Percentiles rank a stretch among this genome's conserved stretches.
Evolutionary conservation across 1,139 yeast genomes (phyloP).

Genomic region (Suhomyces yuchorum): DNA sequence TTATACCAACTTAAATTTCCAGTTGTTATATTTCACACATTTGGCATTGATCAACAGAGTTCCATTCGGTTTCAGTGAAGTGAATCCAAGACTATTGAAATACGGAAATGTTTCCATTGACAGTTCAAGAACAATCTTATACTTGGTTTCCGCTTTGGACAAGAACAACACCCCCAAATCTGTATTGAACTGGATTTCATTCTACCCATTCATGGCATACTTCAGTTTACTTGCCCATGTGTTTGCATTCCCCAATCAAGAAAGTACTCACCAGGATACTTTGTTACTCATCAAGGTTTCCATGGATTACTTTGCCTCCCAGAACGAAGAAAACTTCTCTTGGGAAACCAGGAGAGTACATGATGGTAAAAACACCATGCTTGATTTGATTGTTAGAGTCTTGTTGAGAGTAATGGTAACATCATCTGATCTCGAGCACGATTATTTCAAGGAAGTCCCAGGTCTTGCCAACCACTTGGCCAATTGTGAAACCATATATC

Average conservation of each 20-base stretch:
- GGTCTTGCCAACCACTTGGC: conserved; percentile 23
- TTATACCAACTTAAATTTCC: conserved; percentile 12
- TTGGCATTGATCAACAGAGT: conserved; percentile 17
- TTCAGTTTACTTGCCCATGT: conserved; percentile 12
- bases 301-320: conserved; percentile 18
- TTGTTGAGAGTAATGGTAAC: conserved; percentile 24
- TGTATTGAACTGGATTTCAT: conserved; percentile 33
- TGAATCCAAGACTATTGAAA: conserved; percentile 7
- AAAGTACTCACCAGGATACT: conserved; percentile 17
- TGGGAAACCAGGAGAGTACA: conserved; percentile 13
- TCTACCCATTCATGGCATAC: conserved; percentile 28
- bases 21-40: conserved; percentile 15
- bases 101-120: conserved; percentile 16
- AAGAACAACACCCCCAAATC: conserved; percentile 23
- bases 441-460: conserved; percentile 17
- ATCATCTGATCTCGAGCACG: conserved; percentile 14
- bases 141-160: conserved; percentile 12
- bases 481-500: conserved; percentile 21
- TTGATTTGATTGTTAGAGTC: conserved; percentile 20
- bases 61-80: conserved; percentile 14
- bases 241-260: conserved; percentile 8
- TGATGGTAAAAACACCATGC: conserved; percentile 14
- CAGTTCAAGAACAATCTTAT: conserved; percentile 15
- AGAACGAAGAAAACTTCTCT: conserved; percentile 2
- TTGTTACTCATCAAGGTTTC: conserved; percentile 18